phyloP scores from a whole-genome alignment of 2,329 filamentous ascomycete genomes.

The Hypoxylon sp. region DNA sequence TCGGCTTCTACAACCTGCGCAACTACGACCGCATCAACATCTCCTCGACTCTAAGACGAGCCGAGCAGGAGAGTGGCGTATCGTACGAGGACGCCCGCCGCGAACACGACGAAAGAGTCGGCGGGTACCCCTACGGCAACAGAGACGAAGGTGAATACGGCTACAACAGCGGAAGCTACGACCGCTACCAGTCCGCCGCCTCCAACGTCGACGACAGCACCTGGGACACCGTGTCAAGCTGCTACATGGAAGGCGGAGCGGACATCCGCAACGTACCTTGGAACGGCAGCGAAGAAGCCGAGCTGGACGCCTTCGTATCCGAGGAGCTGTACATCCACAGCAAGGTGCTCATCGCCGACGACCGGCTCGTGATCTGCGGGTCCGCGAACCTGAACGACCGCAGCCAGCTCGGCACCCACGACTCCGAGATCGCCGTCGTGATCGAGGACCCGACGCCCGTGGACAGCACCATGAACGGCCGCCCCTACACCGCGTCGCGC shows the following conservation, averaged over 20 bases:
- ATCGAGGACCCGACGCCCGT: conserved; percentile 83
- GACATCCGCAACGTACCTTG: conserved; percentile 74
- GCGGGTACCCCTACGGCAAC: conserved; percentile 57
- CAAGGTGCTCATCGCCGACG: conserved; percentile 91
- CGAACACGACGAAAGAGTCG: conserved; percentile 73
- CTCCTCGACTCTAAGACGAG: conserved; percentile 71
- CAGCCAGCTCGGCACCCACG: conserved; percentile 85
- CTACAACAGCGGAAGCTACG: conserved; percentile 62
- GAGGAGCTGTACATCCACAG: conserved; percentile 83
- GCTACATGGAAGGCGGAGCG: conserved; percentile 85
- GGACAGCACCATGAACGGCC: conserved; percentile 80
- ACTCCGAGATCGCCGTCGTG: conserved; percentile 90
- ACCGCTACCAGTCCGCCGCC: conserved; percentile 80
- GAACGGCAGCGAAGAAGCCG: conserved; percentile 68
- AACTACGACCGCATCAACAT: conserved; percentile 88
- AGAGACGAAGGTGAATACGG: conserved; percentile 39
- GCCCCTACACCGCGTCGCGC: conserved; percentile 77
- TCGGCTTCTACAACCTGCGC: conserved; percentile 87
- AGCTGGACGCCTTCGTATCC: conserved; percentile 73
- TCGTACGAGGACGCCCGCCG: conserved; percentile 76
- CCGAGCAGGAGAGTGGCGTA: conserved; percentile 75
- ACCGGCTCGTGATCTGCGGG: conserved; percentile 86
- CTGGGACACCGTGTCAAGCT: conserved; percentile 82
- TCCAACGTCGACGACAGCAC: conserved; percentile 67
- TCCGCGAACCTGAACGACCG: conserved; percentile 95